These are phyloP conservation scores for Chlamydomonas sphaeroides DNA, from an alignment of 139 green algal species.

Conservation along the genomic window DNA sequence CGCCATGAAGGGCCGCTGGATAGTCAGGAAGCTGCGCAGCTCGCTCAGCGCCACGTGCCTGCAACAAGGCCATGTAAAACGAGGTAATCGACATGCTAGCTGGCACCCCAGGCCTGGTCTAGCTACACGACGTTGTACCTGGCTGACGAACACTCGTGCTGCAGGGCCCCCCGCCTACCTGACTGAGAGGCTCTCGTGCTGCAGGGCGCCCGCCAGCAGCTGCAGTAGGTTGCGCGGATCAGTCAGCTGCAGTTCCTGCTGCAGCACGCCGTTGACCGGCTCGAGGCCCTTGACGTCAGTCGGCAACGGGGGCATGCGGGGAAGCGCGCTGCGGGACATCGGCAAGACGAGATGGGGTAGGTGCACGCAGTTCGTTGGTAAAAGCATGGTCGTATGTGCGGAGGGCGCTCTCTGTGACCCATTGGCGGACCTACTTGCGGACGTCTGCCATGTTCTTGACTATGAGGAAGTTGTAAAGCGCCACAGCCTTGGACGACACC, in stretches of 20 bases:
- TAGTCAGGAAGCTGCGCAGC: slow-evolving; percentile 62
- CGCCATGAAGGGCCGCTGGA: slow-evolving; percentile 47
- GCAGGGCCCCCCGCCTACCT: too few relatives aligned
- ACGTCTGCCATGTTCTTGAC: not conserved
- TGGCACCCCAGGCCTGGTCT: too few relatives aligned
- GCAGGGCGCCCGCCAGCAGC: slow-evolving; percentile 64
- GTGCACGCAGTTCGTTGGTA: too few relatives aligned
- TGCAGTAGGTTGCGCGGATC: slow-evolving; percentile 45
- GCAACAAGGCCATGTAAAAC: too few relatives aligned
- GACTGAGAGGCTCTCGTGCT: slow-evolving; percentile 66
- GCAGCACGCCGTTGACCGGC: slow-evolving; percentile 55
- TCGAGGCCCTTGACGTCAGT: slow-evolving; percentile 41
- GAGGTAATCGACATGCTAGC: too few relatives aligned
- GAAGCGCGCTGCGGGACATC: slow-evolving; percentile 59
- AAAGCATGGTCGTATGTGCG: too few relatives aligned
- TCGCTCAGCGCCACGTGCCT: slow-evolving; percentile 57
- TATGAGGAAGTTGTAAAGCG: not conserved
- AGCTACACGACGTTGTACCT: too few relatives aligned
- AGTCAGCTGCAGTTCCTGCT: slow-evolving; percentile 44
- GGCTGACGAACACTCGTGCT: too few relatives aligned
- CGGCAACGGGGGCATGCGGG: slow-evolving; percentile 69
- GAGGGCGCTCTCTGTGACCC: too few relatives aligned
- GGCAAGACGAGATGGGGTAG: too few relatives aligned
- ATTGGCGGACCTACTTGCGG: slow-evolving; percentile 16
- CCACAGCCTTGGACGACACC: not conserved